Conservation (phyloP, 1,139 yeast genomes). For the Taphrina flavorubra region DNA sequence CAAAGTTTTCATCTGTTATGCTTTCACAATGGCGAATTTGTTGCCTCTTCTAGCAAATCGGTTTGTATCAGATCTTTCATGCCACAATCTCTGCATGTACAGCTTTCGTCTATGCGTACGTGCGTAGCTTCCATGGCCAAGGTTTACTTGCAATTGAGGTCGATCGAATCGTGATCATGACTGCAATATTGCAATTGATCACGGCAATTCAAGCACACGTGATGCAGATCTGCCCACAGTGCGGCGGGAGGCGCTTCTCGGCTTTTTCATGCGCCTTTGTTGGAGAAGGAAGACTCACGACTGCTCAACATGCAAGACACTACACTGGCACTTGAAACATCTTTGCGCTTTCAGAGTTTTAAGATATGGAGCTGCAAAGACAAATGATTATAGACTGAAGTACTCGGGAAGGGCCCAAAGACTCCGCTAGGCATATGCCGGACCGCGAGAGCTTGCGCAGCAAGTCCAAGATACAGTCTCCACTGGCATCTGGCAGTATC, state of each 20-base stretch:
- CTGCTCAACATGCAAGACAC: conserved; percentile 12
- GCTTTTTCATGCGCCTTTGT: conserved; percentile 13
- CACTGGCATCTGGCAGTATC: conserved; percentile 30
- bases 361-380: background rate
- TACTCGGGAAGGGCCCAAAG: background rate
- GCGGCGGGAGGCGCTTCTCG: conserved; percentile 3
- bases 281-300: conserved; percentile 4
- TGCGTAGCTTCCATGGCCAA: too few relatives aligned
- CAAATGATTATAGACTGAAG: background rate
- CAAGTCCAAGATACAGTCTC: conserved; percentile 32
- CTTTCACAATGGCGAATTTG: too few relatives aligned
- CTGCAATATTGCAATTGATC: background rate
- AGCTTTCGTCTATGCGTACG: too few relatives aligned
- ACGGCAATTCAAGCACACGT: background rate
- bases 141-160: too few relatives aligned
- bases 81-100: too few relatives aligned
- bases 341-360: background rate
- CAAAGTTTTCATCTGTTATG: too few relatives aligned
- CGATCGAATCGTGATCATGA: too few relatives aligned
- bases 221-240: conserved; percentile 11
- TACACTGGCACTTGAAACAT: background rate
- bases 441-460: conserved; percentile 19
- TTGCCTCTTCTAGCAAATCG: too few relatives aligned
- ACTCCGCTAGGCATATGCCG: conserved; percentile 10
- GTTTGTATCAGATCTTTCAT: too few relatives aligned